These are phyloP conservation scores for Coelastrella sp. DNA, from an alignment of 139 green algal genomes.

Conservation along the genomic window DNA sequence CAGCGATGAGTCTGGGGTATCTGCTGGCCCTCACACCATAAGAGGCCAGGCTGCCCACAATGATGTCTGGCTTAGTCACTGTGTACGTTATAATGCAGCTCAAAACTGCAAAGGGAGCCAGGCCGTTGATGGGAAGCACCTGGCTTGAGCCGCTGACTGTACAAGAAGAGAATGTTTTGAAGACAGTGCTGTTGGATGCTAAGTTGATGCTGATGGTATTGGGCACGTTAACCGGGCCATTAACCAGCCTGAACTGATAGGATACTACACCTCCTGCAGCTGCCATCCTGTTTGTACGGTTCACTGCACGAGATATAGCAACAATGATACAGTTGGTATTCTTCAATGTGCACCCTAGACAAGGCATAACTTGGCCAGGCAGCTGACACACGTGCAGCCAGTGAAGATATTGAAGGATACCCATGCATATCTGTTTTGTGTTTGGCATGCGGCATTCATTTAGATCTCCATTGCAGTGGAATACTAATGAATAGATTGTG, in stretches of 20 bases:
- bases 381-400: too few relatives aligned
- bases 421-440: too few relatives aligned
- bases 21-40: neutral
- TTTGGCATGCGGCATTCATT: too few relatives aligned
- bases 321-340: too few relatives aligned
- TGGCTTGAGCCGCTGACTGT: neutral
- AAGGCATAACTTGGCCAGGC: too few relatives aligned
- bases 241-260: neutral
- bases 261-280: neutral
- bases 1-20: neutral
- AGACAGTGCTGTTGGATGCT: neutral
- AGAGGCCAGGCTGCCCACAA: neutral
- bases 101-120: neutral
- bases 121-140: neutral
- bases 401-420: too few relatives aligned
- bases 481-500: too few relatives aligned
- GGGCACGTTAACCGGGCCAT: neutral
- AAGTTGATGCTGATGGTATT: neutral
- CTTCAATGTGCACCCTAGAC: too few relatives aligned
- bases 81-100: neutral
- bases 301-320: conserved; percentile 10
- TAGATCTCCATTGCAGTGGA: too few relatives aligned
- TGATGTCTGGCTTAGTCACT: neutral
- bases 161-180: neutral
- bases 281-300: neutral